Base-by-base conservation (phyloP, 345 rosid genomes). In the Citrus sp. region DNA sequence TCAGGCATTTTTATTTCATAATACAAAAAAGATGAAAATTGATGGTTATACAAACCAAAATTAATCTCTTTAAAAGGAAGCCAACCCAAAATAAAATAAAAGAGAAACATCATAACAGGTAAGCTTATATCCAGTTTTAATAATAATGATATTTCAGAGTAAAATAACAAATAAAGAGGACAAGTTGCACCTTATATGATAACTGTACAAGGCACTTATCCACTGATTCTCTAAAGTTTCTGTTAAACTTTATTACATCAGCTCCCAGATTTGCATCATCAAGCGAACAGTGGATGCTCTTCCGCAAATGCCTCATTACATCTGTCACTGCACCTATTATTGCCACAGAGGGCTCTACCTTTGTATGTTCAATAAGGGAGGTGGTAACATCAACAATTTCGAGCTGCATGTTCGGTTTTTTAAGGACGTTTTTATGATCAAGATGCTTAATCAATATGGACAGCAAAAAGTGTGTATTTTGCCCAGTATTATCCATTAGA, bases 371-470 rank as follows among this genome's bases (percentile, higher is more conserved):
- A 85, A 92, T 90, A 77, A 96, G 95, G 76, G 85, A 82, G 58
- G 93, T 78, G 77, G 93, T 90, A 82, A 96, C 92, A 85, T 88
- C 90, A 78, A 94, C 77, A 71, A 96, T 89, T 82, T 87, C 91
- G 65, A 96, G 89, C 87, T 92, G 98, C 91, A 90, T 89, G 71
- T 78, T 82, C 21, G 91, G 97, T 66, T 90, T 84, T 83, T 94
- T 93, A 38, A 94, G 90, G 85, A 93, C 91, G 81, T 86, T 93
- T 87, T 92, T 93, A 84, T 94, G 95, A 85, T 94, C 99, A 64
- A 96, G 98, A 84, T 96, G 99, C 86, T 94, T 96, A 78, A 96
- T 85, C 88, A 96, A 83, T 84, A 87, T 88, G 65, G 97, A 94
- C 55, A 96, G 88, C 84, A 96, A 67, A 87, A 89, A 89, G 85